Evolutionary conservation across 495 filamentous ascomycete genomes (phyloP).

Genomic region (Clohesyomyces aquaticus): DNA sequence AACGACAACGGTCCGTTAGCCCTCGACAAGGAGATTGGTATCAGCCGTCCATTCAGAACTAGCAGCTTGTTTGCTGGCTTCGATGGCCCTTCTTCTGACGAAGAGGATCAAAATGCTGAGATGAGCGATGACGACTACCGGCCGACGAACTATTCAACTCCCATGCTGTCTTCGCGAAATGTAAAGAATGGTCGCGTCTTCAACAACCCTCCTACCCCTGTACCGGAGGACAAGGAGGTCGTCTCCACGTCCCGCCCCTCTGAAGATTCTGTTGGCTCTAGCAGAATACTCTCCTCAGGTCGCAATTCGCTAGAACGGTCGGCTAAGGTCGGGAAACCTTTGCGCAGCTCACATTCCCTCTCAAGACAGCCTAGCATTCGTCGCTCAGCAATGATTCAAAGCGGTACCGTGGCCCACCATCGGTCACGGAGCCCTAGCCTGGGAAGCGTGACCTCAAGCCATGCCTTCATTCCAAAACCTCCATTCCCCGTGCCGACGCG

Average conservation of each 20-base stretch:
- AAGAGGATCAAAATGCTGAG: constrained; percentile 50
- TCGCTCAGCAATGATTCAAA: constrained; percentile 74
- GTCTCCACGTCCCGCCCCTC: constrained; percentile 29
- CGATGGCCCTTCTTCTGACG: constrained; percentile 61
- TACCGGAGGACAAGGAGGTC: constrained; percentile 51
- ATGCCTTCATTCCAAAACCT: constrained; percentile 35
- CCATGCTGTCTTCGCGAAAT: constrained; percentile 41
- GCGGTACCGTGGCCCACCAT: constrained; percentile 71
- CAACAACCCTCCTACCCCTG: constrained; percentile 48
- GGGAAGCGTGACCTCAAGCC: constrained; percentile 55
- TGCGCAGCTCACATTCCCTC: constrained; percentile 30
- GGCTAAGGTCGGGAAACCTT: constrained; percentile 38
- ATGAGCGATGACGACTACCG: constrained; percentile 55
- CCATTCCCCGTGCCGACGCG: constrained; percentile 88
- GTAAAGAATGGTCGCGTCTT: constrained; percentile 45
- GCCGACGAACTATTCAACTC: constrained; percentile 16
- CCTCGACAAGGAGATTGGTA: constrained; percentile 56
- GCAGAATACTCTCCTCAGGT: constrained; percentile 12
- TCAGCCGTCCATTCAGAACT: constrained; percentile 71
- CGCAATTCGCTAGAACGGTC: constrained; percentile 41
- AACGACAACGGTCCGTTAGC: constrained; percentile 80
- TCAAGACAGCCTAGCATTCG: constrained; percentile 58
- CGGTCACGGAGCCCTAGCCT: constrained; percentile 78
- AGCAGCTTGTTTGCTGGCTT: constrained; percentile 89
- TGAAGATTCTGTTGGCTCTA: constrained; percentile 29